Evolutionary conservation across 495 filamentous ascomycete species (phyloP).

Genomic region (Aspergillus steynii): DNA sequence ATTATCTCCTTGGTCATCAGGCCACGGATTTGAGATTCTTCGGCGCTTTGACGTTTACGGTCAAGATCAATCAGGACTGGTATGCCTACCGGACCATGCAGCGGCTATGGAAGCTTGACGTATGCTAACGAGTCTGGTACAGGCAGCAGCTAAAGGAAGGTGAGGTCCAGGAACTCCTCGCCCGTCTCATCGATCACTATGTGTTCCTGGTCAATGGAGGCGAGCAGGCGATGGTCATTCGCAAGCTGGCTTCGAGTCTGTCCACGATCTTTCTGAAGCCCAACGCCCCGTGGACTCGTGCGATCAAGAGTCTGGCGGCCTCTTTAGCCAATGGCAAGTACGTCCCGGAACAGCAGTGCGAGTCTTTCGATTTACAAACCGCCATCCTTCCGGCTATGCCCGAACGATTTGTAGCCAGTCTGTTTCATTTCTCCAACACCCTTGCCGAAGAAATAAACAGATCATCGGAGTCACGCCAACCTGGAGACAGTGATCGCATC

Average conservation of each 20-base stretch:
- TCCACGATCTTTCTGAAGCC: slow-evolving; percentile 78
- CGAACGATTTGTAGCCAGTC: slow-evolving; percentile 52
- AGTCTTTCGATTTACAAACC: slow-evolving; percentile 47
- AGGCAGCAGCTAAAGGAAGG: slow-evolving; percentile 63
- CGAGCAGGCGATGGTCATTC: slow-evolving; percentile 65
- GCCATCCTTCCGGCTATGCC: slow-evolving; percentile 51
- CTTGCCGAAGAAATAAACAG: slow-evolving; percentile 77
- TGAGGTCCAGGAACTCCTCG: slow-evolving; percentile 63
- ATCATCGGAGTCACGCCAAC: slow-evolving; percentile 21
- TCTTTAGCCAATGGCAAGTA: slow-evolving; percentile 56
- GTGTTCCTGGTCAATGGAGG: slow-evolving; percentile 58
- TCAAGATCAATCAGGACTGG: slow-evolving; percentile 88
- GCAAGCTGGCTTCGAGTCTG: slow-evolving; percentile 82
- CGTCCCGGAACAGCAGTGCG: slow-evolving; percentile 49
- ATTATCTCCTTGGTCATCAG: slow-evolving; percentile 63
- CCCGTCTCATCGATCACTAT: slow-evolving; percentile 68
- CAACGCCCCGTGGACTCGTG: slow-evolving; percentile 64
- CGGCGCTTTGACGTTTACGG: slow-evolving; percentile 88
- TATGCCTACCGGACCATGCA: slow-evolving; percentile 28
- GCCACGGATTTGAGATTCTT: slow-evolving; percentile 82
- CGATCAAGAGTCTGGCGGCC: slow-evolving; percentile 66
- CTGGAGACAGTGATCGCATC: slow-evolving; percentile 21
- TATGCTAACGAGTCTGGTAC: neutral
- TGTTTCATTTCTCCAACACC: slow-evolving; percentile 71
- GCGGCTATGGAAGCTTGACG: neutral